These are phyloP conservation scores for Pythium rhizo-oryzae DNA, from an alignment of 352 stramenopile genomes.

Conservation along the genomic window DNA sequence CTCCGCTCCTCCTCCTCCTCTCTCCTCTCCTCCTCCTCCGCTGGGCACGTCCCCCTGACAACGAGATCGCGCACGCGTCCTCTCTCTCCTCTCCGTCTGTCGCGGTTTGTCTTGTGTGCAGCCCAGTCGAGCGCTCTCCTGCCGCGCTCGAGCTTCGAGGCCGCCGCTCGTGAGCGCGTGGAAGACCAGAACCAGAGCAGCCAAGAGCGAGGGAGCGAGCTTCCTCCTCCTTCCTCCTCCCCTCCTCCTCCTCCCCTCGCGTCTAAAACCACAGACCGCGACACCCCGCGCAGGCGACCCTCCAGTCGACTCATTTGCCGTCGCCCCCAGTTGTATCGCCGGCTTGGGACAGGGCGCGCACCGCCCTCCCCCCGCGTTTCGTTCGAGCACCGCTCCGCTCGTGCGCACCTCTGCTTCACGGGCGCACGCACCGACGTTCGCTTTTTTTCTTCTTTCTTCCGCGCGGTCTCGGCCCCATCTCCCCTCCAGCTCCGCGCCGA, in stretches of 20 bases:
- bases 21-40: too few relatives aligned
- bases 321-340: not conserved
- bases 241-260: not conserved
- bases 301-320: not conserved
- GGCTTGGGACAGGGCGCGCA: not conserved
- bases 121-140: too few relatives aligned
- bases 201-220: too few relatives aligned
- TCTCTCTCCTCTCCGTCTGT: not conserved
- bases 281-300: not conserved
- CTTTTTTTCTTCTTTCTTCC: conserved; percentile 5
- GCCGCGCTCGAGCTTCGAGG: not conserved
- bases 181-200: not conserved
- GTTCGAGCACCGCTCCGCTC: conserved; percentile 8
- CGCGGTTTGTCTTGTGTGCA: not conserved
- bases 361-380: not conserved
- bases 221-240: not conserved
- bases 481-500: not conserved
- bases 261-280: not conserved
- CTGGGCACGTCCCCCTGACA: too few relatives aligned
- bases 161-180: not conserved
- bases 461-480: not conserved
- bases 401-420: not conserved
- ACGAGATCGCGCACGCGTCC: not conserved
- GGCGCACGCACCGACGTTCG: not conserved
- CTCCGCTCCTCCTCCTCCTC: too few relatives aligned